Evolutionary conservation across 192 early-diverging fungal genomes (phyloP).

Genomic region (Helicostylum pulchrum): DNA sequence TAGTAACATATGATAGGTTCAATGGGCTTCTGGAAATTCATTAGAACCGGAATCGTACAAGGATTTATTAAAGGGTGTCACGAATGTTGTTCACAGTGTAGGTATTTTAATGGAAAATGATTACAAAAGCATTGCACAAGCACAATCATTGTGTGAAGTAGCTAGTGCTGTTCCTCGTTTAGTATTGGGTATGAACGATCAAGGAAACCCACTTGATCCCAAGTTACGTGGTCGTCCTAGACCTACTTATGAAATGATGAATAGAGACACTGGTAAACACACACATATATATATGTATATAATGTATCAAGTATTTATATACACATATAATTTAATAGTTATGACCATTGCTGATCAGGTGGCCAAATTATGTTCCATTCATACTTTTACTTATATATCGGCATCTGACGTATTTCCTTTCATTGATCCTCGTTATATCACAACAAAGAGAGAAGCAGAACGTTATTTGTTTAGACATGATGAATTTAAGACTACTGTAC

Average conservation of each 20-base stretch:
- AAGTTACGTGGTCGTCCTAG: constrained; percentile 25
- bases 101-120: constrained; percentile 67
- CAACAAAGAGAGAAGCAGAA: constrained; percentile 74
- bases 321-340: constrained; percentile 40
- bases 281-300: neutral
- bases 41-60: constrained; percentile 57
- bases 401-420: constrained; percentile 63
- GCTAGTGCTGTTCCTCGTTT: constrained; percentile 25
- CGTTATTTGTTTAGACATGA: constrained; percentile 46
- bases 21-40: constrained; percentile 64
- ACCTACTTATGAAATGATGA: constrained; percentile 59
- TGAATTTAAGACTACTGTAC: constrained; percentile 47
- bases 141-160: constrained; percentile 32
- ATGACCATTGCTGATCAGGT: constrained; percentile 55
- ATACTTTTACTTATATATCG: constrained; percentile 66
- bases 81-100: constrained; percentile 69
- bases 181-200: constrained; percentile 29
- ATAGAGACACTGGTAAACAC: constrained; percentile 65
- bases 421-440: constrained; percentile 64
- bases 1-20: constrained; percentile 27
- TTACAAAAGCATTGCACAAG: constrained; percentile 56
- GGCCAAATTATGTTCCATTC: constrained; percentile 36
- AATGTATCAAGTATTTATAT: neutral
- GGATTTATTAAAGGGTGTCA: constrained; percentile 49
- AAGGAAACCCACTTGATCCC: constrained; percentile 48